These are phyloP conservation scores for Jackrogersella multiformis DNA, from an alignment of 495 filamentous ascomycete genomes.

Conservation along the genomic window DNA sequence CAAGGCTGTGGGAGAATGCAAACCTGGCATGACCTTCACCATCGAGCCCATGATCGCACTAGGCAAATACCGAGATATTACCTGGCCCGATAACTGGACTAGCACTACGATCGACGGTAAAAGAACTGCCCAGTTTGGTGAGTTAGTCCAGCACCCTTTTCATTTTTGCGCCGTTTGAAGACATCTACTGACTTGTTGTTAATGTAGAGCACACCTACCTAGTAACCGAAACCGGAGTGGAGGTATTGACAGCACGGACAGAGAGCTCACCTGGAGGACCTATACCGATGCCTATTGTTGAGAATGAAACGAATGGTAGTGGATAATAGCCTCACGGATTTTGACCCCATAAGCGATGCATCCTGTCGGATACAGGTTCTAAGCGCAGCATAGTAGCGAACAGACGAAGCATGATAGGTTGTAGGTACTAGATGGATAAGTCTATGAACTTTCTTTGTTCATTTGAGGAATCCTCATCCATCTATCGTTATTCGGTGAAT, in stretches of 20 bases:
- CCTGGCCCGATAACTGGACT: conserved; percentile 94
- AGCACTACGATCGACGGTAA: conserved; percentile 84
- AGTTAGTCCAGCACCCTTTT: conserved; percentile 28
- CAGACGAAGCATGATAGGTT: background rate
- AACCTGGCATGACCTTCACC: conserved; percentile 91
- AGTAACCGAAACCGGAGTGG: conserved; percentile 92
- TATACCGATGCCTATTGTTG: conserved; percentile 67
- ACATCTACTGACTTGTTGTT: conserved; percentile 11
- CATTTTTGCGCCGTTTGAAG: background rate
- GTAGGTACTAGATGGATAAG: background rate
- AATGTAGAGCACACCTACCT: conserved; percentile 85
- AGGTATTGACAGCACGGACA: conserved; percentile 87
- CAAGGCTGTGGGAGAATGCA: conserved; percentile 86
- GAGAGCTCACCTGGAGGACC: conserved; percentile 86
- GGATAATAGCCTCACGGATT: background rate
- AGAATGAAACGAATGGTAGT: conserved; percentile 34
- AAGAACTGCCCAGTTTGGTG: conserved; percentile 83
- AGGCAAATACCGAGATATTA: conserved; percentile 81
- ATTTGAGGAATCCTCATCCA: background rate
- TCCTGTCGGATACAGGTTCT: background rate
- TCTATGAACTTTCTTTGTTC: background rate
- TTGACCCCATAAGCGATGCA: background rate
- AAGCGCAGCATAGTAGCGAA: background rate
- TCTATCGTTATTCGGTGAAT: conserved; percentile 1
- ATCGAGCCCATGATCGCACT: conserved; percentile 93